Evolutionary conservation across 1,139 yeast species (phyloP), one percentile per base, ranked within the genome.

Genomic region (Williopsis jadinii): DNA sequence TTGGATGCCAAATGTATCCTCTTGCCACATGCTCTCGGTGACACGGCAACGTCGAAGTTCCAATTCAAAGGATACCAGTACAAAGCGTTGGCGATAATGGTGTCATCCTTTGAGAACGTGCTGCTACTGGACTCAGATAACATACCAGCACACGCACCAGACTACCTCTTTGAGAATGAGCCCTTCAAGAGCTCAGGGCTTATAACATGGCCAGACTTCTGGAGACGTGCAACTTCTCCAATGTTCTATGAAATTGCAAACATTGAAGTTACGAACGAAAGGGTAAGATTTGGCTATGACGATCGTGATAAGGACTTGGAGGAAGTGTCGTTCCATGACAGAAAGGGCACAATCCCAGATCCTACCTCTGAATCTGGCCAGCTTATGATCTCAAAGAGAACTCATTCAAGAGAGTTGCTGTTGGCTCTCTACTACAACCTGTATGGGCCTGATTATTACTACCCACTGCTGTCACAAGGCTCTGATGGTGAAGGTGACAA

Each of bases 401-500:
- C 74, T 1, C 95, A 87, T 60, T 68, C 77, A 43, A 73, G 73
- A 49, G 77, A 85, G 10, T 62, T 86, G 42, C 59, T 85, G 41
- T 62, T 87, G 41, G 78, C 95, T 0, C 62, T 84, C 31, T 86
- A 85, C 62, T 87, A 86, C 63, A 87, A 86, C 56, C 61, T 84
- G 33, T 82, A 77, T 56, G 95, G 95, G 0, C 94, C 92, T 6
- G 71, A 73, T 13, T 78, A 79, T 63, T 87, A 74, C 57, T 87
- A 86, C 60, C 94, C 94, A n/a, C 70, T 87, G 37, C 74, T 87
- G 41, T 80, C 92, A 1, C 95, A 86, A 62, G 90, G 90, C 11
- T 77, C 85, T 0, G 84, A 80, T 43, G 95, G 96, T 35, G 95
- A 85, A 64, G 95, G 95, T 47, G 95, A 87, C 60, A 87, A 86